Evolutionary conservation across 2,329 filamentous ascomycete genomes (phyloP), one percentile per base, ranked within the genome.

Genomic region (Aspergillus eucalypticola): DNA sequence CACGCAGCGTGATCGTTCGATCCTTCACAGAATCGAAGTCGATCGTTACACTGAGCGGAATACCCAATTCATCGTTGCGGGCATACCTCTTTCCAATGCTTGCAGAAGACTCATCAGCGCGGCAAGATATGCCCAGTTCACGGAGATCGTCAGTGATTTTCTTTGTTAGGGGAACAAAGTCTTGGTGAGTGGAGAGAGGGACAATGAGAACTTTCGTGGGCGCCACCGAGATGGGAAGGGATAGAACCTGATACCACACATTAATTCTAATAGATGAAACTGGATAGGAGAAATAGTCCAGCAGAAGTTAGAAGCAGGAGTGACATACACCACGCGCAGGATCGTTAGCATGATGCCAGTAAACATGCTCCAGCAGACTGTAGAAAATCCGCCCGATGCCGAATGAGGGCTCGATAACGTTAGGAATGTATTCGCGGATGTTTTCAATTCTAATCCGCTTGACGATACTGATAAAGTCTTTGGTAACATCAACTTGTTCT

Each of bases 391-490:
- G 88, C 60, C 94, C 95, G 72, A 98, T 96, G 82, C 94, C 94
- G 71, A 98, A 99, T 0, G 94, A 98, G 1, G 94, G 95, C 81
- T 99, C 95, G 69, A 98, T 96, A 52, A 96, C 92, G 73, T 97
- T 97, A 61, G 94, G 94, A 0, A 90, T 96, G 81, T 91, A 99
- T 76, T 97, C 93, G 69, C 95, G 86, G 60, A 88, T 86, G 74
- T 96, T 89, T 77, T 96, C 91, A 3, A 88, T 85, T 63, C 92
- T 84, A 68, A 89, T 96, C 68, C 88, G 87, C 80, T 90, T 92
- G 80, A 93, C 90, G 69, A 98, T 92, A 60, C 82, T 86, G 73
- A 99, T 82, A 51, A 96, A 83, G 62, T 96, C 92, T 73, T 89
- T 88, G 69, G 84, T 83, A 53, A 98, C 81, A 73, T 94, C 88